Evolutionary conservation across 2,329 filamentous ascomycete genomes (phyloP).

Genomic region (Neonectria hederae): DNA sequence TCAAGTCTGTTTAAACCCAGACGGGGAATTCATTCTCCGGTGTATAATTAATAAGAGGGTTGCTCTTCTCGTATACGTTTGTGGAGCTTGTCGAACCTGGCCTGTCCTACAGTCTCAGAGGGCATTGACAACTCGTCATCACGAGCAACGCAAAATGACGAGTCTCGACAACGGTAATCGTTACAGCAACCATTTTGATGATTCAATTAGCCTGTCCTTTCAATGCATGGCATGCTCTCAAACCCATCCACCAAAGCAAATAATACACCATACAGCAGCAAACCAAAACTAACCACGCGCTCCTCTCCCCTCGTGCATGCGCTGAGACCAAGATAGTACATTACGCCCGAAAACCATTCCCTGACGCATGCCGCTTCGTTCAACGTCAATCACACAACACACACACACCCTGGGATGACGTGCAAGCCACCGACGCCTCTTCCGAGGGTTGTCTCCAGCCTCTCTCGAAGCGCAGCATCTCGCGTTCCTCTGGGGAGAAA

Average conservation of each 20-base stretch:
- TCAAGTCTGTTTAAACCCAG: no score
- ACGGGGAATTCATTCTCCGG: no score
- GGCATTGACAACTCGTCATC: not conserved
- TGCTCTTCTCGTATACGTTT: not conserved
- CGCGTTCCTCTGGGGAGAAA: constrained; percentile 2
- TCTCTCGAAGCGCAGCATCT: constrained; percentile 10
- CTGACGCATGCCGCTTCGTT: not conserved
- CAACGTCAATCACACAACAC: not conserved
- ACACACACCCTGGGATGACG: not conserved
- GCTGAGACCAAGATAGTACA: not conserved
- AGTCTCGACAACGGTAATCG: not conserved
- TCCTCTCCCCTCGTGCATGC: not conserved
- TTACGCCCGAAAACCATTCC: constrained; percentile 1
- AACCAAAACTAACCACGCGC: constrained; percentile 9
- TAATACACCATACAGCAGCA: constrained; percentile 11
- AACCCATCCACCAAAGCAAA: constrained; percentile 13
- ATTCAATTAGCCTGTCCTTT: constrained; percentile 14
- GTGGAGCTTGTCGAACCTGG: not conserved
- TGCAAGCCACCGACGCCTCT: constrained; percentile 3
- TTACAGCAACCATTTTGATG: constrained; percentile 7
- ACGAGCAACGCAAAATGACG: not conserved
- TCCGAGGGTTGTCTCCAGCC: not conserved
- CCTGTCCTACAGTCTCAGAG: not conserved
- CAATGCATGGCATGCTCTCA: constrained; percentile 8
- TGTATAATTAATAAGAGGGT: no score